These are phyloP conservation scores for Lasiodiplodia theobromae DNA, from an alignment of 2,329 filamentous ascomycete species.

Conservation along the genomic window DNA sequence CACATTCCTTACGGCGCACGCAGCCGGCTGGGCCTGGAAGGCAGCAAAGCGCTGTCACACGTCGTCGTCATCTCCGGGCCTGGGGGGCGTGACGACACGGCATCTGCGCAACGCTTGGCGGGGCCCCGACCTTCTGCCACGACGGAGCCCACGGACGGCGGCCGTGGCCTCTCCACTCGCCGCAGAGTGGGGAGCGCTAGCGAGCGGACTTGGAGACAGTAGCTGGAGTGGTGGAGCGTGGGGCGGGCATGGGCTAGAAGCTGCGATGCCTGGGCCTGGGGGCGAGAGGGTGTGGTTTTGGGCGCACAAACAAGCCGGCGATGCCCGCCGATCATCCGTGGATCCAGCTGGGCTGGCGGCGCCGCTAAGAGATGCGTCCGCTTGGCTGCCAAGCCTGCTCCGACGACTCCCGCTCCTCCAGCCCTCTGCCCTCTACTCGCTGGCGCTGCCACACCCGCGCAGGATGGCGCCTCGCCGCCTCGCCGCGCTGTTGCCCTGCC, in stretches of 20 bases:
- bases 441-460: slow-evolving; percentile 7
- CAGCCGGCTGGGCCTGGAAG: slow-evolving; percentile 7
- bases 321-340: slow-evolving; percentile 25
- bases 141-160: slow-evolving; percentile 2
- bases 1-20: slow-evolving; percentile 15
- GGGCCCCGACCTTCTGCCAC: neutral
- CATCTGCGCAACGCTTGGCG: slow-evolving; percentile 12
- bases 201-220: neutral
- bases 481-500: neutral
- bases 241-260: neutral
- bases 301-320: slow-evolving; percentile 9
- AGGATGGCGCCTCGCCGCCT: neutral
- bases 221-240: neutral
- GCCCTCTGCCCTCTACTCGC: neutral
- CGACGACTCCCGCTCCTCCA: slow-evolving; percentile 28
- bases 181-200: slow-evolving; percentile 2
- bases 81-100: neutral
- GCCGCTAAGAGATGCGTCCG: slow-evolving; percentile 27
- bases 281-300: slow-evolving; percentile 20
- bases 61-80: slow-evolving; percentile 10
- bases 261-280: neutral
- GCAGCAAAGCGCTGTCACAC: slow-evolving; percentile 21
- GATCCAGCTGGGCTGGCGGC: slow-evolving; percentile 22
- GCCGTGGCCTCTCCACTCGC: neutral
- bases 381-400: slow-evolving; percentile 23